Percentiles rank a stretch among this genome's conserved stretches.
phyloP scores from a whole-genome alignment of 1,284 basidiomycete genomes.

The Microbotryomycetes sp. region DNA sequence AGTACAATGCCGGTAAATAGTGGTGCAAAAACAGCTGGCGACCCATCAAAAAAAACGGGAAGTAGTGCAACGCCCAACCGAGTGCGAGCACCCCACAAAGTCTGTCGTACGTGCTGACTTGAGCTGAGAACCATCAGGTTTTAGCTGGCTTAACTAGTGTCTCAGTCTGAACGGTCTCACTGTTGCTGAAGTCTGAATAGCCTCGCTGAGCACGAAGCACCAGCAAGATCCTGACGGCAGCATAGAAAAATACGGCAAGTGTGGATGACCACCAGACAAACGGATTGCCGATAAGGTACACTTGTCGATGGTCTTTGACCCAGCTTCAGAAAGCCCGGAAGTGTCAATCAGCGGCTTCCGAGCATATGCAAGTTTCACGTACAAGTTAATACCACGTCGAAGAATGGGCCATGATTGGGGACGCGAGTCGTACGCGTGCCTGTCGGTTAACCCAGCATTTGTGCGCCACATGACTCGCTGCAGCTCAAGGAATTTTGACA shows the following conservation, averaged over 20 bases:
- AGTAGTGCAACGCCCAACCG: conserved; percentile 91
- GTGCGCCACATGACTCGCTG: conserved; percentile 98
- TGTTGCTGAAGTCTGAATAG: conserved; percentile 64
- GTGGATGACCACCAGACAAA: conserved; percentile 84
- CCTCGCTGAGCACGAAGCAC: conserved; percentile 85
- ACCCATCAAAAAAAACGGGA: conserved; percentile 93
- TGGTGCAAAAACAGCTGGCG: conserved; percentile 96
- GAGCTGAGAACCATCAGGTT: conserved; percentile 45
- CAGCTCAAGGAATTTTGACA: conserved; percentile 83
- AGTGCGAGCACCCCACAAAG: conserved; percentile 83
- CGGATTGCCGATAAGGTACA: conserved; percentile 92
- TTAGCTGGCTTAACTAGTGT: not conserved
- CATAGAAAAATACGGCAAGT: conserved; percentile 60
- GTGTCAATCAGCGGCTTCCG: not conserved
- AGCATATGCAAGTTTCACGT: conserved; percentile 2
- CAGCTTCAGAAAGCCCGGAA: conserved; percentile 70
- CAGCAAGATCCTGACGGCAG: conserved; percentile 62
- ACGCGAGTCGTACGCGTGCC: conserved; percentile 89
- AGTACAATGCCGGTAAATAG: conserved; percentile 93
- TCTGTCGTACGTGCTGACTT: conserved; percentile 83
- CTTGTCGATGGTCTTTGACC: conserved; percentile 91
- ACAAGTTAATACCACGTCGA: conserved; percentile 67
- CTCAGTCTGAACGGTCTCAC: not conserved
- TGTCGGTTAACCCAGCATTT: conserved; percentile 88
- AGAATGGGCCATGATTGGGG: conserved; percentile 83